phyloP scores from a whole-genome alignment of 2,329 filamentous ascomycete genomes.

The Cladobotryum mycophilum region DNA sequence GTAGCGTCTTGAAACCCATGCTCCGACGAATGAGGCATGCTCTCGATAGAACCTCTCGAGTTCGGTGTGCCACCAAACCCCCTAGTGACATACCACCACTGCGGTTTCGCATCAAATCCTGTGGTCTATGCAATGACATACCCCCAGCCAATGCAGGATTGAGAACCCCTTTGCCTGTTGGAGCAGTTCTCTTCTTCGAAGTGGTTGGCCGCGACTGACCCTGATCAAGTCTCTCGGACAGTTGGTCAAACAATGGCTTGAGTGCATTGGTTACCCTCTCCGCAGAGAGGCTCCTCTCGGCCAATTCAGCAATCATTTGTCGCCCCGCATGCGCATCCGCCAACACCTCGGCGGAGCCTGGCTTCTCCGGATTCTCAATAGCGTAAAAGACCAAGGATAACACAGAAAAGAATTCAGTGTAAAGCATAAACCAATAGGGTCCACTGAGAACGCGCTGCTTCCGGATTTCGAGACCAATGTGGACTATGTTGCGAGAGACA shows the following conservation, averaged over 20 bases:
- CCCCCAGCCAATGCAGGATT: constrained; percentile 25
- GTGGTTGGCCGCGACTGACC: constrained; percentile 31
- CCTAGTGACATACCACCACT: constrained; percentile 17
- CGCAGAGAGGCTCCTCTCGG: constrained; percentile 80
- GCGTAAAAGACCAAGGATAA: constrained; percentile 75
- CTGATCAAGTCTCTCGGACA: constrained; percentile 66
- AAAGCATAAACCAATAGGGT: constrained; percentile 82
- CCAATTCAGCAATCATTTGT: constrained; percentile 71
- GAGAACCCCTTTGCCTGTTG: constrained; percentile 28
- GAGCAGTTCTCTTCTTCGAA: constrained; percentile 53
- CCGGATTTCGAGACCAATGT: constrained; percentile 73
- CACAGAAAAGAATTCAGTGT: constrained; percentile 76
- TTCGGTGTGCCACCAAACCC: constrained; percentile 19
- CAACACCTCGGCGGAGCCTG: constrained; percentile 70
- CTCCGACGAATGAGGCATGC: constrained; percentile 23
- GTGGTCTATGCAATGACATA: constrained; percentile 27
- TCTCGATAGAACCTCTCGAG: constrained; percentile 29
- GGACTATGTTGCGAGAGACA: constrained; percentile 66
- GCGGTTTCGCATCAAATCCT: constrained; percentile 28
- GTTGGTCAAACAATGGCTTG: constrained; percentile 64
- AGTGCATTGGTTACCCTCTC: constrained; percentile 77
- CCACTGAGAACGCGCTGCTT: constrained; percentile 69
- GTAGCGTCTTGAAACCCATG: constrained; percentile 29
- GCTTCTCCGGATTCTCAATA: constrained; percentile 70
- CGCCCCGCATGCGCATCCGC: constrained; percentile 80